Percentiles rank a stretch among this genome's conserved stretches.
Evolutionary conservation across 108 stramenopile species (phyloP).

Genomic region (Tribonema minus): DNA sequence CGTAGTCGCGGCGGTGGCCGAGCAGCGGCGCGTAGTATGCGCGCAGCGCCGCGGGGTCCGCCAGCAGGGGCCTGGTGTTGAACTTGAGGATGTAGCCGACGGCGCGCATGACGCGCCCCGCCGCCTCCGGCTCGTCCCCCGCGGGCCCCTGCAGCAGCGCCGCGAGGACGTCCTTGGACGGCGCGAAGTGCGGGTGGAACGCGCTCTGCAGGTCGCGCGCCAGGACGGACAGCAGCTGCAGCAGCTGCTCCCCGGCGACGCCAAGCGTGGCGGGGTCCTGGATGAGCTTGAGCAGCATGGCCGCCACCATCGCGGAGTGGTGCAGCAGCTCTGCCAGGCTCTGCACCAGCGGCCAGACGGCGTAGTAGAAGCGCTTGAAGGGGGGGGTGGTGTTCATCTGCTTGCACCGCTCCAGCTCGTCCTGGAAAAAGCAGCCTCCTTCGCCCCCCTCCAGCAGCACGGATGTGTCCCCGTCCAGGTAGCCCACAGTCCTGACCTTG

Average conservation of each 20-base stretch:
- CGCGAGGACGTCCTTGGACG: slow-evolving; percentile 5
- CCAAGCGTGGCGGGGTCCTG: slow-evolving; percentile 20
- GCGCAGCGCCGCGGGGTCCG: slow-evolving; percentile 20
- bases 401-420: slow-evolving; percentile 44
- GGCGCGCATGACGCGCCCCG: slow-evolving; percentile 41
- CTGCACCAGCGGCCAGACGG: slow-evolving; percentile 49
- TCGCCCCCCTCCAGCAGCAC: slow-evolving; percentile 21
- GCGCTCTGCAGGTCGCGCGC: slow-evolving; percentile 47
- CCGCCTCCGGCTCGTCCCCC: slow-evolving; percentile 26
- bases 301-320: slow-evolving; percentile 27
- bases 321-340: slow-evolving; percentile 39
- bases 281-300: slow-evolving; percentile 42
- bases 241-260: slow-evolving; percentile 14
- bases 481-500: slow-evolving; percentile 28
- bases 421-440: slow-evolving; percentile 33
- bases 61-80: slow-evolving; percentile 8
- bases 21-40: slow-evolving; percentile 42
- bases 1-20: slow-evolving; percentile 51
- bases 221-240: slow-evolving; percentile 46
- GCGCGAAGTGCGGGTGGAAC: slow-evolving; percentile 41
- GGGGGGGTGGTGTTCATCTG: slow-evolving; percentile 43
- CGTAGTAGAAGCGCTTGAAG: slow-evolving; percentile 51
- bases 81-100: slow-evolving; percentile 38
- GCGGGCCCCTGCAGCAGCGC: not conserved
- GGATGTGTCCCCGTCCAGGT: slow-evolving; percentile 25